These are phyloP conservation scores for Cerioporus squamosus DNA, from an alignment of 1,284 basidiomycete genomes.

Conservation along the genomic window DNA sequence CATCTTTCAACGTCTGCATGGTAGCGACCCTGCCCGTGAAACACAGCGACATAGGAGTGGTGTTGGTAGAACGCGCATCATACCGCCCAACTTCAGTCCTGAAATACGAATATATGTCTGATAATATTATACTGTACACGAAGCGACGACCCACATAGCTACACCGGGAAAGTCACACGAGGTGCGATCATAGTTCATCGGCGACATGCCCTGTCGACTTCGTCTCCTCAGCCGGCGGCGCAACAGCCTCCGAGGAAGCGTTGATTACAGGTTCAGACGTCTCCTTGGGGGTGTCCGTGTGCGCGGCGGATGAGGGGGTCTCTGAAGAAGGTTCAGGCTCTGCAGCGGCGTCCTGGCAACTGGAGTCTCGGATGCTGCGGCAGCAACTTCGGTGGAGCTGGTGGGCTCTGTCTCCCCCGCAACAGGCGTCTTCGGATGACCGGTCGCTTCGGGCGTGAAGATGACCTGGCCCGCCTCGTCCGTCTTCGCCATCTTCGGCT, in stretches of 20 bases:
- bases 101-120: too few species aligned
- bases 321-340: background rate
- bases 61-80: too few species aligned
- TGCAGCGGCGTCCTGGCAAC: background rate
- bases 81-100: too few species aligned
- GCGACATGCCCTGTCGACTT: slow-evolving; percentile 11
- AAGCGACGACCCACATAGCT: slow-evolving; percentile 14
- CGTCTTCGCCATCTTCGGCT: slow-evolving; percentile 35
- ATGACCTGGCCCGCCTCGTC: slow-evolving; percentile 35
- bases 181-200: slow-evolving; percentile 17
- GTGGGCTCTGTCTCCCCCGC: slow-evolving; percentile 16
- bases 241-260: background rate
- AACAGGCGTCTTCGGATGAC: slow-evolving; percentile 30
- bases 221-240: slow-evolving; percentile 4
- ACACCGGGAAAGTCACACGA: slow-evolving; percentile 3
- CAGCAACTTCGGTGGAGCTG: too few species aligned
- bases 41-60: too few species aligned
- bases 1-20: too few species aligned
- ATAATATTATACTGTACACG: background rate
- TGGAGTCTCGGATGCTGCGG: slow-evolving; percentile 1
- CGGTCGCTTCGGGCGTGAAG: slow-evolving; percentile 27
- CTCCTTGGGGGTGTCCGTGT: background rate
- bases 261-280: background rate
- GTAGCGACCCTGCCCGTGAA: too few species aligned
- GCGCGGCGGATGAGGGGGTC: background rate